Base-by-base conservation (phyloP, 495 filamentous ascomycete genomes). In the Penicillium herquei region DNA sequence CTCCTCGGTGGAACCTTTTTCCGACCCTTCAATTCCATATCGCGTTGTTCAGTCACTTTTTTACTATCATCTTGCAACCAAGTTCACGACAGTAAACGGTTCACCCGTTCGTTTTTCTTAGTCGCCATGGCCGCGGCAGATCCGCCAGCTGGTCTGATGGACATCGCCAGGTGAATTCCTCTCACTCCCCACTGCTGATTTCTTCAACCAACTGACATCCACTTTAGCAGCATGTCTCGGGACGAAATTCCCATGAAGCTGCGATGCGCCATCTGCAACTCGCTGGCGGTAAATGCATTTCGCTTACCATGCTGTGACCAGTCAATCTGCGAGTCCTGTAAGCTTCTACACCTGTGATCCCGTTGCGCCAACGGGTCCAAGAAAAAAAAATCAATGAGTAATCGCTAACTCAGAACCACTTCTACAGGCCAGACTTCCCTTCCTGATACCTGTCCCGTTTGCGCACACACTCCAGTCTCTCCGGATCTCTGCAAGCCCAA, bases 281-380 rank as follows among this genome's bases (percentile, higher is more conserved):
- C 89, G 67, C 79, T 98, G 39, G 91, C 90, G n/a, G 75, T 93
- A 55, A 92, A 96, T 66, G 90, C 93, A 2, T 95, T 92, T 62
- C 86, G 90, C 32, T 75, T 96, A 10, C 92, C 92, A 7, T 99
- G 94, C 70, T 99, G 94, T 70, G 93, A 97, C 66, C 92, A 96
- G 63, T 85, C 88, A 21, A 95, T 97, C 53, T 98, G 95, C 74
- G 89, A 93, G 65, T 82, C 75, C 52, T 98, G 94, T 96, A 75
- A 72, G 90, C 63, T 43, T 46, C 31, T 35, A 39, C 41, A 7
- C 48, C 26, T 7, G 21, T 18, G 41, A 26, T 26, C 21, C 4
- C 4, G 21, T 37, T 37, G 12, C 12, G 12, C 43, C 43, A 18
- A 14, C 43, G 43, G 43, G 12, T 39, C 12, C 37, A 6, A 32